Evolutionary conservation across 257 asterid species (phyloP).

Genomic region (Vinca minor): DNA sequence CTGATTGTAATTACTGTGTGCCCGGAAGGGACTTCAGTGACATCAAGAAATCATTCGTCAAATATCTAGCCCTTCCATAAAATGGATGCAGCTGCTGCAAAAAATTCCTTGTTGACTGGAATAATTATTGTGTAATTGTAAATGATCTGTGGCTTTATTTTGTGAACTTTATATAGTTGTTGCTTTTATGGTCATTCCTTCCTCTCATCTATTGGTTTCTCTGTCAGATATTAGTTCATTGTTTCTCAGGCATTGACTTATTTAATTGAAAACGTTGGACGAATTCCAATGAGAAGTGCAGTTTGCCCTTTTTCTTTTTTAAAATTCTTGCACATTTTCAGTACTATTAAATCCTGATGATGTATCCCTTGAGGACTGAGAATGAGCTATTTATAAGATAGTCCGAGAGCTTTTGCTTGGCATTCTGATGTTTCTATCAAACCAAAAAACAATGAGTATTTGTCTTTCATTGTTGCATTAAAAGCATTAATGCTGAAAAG

Average conservation of each 20-base stretch:
- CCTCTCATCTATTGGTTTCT: too few relatives aligned
- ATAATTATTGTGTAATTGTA: not conserved
- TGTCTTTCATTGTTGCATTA: not conserved
- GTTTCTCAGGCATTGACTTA: not conserved
- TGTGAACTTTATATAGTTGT: not conserved
- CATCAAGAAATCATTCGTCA: not conserved
- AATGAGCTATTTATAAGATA: not conserved
- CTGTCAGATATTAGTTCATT: not conserved
- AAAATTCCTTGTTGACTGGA: not conserved
- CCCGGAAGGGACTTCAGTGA: not conserved
- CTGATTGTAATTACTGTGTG: not conserved
- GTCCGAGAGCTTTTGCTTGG: not conserved
- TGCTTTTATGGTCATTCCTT: not conserved
- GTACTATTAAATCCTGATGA: not conserved
- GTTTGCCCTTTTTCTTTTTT: not conserved
- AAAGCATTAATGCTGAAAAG: not conserved
- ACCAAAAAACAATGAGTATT: not conserved
- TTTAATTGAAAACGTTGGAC: not conserved
- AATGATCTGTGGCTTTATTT: not conserved
- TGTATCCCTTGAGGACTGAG: not conserved
- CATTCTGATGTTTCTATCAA: not conserved
- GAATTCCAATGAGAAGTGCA: not conserved
- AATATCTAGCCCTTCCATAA: not conserved
- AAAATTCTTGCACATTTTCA: not conserved
- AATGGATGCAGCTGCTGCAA: not conserved